phyloP scores from a whole-genome alignment of 2,329 filamentous ascomycete species.

The Tolypocladium sp. region DNA sequence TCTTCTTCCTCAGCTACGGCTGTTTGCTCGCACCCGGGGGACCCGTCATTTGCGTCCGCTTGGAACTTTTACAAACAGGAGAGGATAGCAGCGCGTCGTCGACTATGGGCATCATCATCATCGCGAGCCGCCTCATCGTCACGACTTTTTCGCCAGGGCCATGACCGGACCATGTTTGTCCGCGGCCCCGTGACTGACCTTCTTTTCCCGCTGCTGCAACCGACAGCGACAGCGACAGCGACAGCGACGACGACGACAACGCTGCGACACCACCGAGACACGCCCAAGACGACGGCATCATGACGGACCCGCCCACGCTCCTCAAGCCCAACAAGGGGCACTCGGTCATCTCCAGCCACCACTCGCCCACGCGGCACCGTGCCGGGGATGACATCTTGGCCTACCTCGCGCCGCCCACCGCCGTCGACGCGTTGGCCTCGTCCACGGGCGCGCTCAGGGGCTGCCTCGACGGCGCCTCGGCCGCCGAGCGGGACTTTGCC shows the following conservation, averaged over 20 bases:
- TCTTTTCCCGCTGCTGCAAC: neutral
- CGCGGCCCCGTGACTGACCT: neutral
- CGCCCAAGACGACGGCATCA: slow-evolving; percentile 9
- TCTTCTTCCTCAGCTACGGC: neutral
- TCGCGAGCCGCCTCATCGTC: slow-evolving; percentile 11
- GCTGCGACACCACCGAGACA: neutral
- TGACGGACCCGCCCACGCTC: slow-evolving; percentile 24
- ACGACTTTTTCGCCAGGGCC: slow-evolving; percentile 22
- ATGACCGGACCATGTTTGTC: slow-evolving; percentile 17
- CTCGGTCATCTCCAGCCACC: slow-evolving; percentile 14
- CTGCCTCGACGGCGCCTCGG: slow-evolving; percentile 54
- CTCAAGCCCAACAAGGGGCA: slow-evolving; percentile 23
- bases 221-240: neutral
- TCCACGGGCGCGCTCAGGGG: slow-evolving; percentile 42
- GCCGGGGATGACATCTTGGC: slow-evolving; percentile 49
- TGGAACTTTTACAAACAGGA: neutral
- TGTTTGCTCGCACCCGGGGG: neutral
- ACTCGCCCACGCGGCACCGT: slow-evolving; percentile 36
- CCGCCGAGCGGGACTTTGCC: slow-evolving; percentile 61
- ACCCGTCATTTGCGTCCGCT: neutral
- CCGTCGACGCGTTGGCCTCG: slow-evolving; percentile 49
- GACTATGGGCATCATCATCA: slow-evolving; percentile 9
- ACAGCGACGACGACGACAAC: neutral
- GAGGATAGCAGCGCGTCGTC: neutral
- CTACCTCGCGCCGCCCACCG: slow-evolving; percentile 51